Base-by-base conservation (phyloP, 805 yeast genomes). In the Novakomyces olei region DNA sequence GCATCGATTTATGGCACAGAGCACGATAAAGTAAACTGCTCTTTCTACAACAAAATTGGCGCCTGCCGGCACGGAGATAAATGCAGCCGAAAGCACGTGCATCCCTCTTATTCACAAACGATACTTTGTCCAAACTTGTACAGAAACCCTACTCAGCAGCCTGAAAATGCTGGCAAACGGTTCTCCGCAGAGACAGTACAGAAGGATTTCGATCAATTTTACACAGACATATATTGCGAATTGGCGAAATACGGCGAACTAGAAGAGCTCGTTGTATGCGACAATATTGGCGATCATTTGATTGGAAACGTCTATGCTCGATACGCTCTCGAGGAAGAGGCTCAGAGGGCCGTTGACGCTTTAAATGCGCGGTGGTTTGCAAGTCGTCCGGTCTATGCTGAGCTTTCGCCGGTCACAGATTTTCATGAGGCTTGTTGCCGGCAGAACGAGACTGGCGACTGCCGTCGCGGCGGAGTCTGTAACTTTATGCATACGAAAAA, bases 51-150 rank as follows among this genome's bases (percentile, higher is more conserved):
- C 39, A 78, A 74, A 48, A 77, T 80, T 19, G 96, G 96, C 1
- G 91, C 93, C 0, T 83, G 96, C 45, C 61, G 94, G 37, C 94
- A 83, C 49, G 94, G 94, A 1, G 81, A 72, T 37, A 73, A 72
- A 43, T 83, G 96, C 45, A 70, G 80, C 5, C 59, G 85, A 44
- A 63, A 62, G 36, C 61, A 81, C 49, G 58, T 64, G 15, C 64
- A 64, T 42, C 93, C 94, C 1, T 50, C 57, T 5, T 50, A 57
- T 26, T 74, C 92, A 1, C 57, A 60, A 34, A 73, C 85, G 0
- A 60, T 81, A 1, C 55, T 76, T 30, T 58, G 75, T 36, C 58
- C 72, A 12, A 72, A 74, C 44, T 44, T 80, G 30, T 75, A 69
- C 44, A 68, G 65, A 34, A 69, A 69, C 40, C 78, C 80, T 2